Base-by-base conservation (phyloP, 1,139 yeast genomes). In the Yamadazyma songkhlaensis region DNA sequence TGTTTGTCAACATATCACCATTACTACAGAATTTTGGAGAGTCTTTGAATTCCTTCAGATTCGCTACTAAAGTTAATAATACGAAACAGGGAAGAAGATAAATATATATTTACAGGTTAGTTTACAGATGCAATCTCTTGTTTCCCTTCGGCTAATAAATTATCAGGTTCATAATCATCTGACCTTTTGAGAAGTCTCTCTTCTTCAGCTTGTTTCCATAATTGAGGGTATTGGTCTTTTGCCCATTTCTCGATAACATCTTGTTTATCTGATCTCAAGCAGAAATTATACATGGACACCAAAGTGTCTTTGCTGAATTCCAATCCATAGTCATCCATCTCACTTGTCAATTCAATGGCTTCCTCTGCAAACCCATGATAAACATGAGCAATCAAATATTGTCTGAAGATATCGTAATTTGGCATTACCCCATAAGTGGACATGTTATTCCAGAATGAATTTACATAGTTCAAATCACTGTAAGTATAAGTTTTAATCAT, bases 1-100 rank as follows among this genome's bases (percentile, higher is more conserved):
- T 92, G 97, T 84, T 92, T 69, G 97, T 89, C 10, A 90, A 89
- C 51, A 73, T 90, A 5, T 85, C 96, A 2, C 90, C 96, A 4
- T 61, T 75, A 35, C 59, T 57, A 15, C 63, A 63, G 21, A 86
- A 86, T 55, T 71, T 81, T 36, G 77, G 72, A 47, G 98, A 92
- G 55, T 84, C 96, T 0, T 52, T 90, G 20, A 87, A 87, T 52
- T 87, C 96, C 0, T 66, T 92, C 41, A 67, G 97, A 38, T 92
- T 92, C 68, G 98, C 97, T 0, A 77, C 89, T 6, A 87, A 88
- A 46, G 92, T 84, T 2, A 82, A 82, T 49, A 64, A 65, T 31
- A 81, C 86, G 0, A 73, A 71, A 39, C 50, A 67, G 32, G 38
- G 20, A 14, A 24, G 22, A 20, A 29, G 9, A 11, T 29, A 10